Base-by-base conservation (phyloP, 208 protist species). In the Acanthamoeba royreba region DNA sequence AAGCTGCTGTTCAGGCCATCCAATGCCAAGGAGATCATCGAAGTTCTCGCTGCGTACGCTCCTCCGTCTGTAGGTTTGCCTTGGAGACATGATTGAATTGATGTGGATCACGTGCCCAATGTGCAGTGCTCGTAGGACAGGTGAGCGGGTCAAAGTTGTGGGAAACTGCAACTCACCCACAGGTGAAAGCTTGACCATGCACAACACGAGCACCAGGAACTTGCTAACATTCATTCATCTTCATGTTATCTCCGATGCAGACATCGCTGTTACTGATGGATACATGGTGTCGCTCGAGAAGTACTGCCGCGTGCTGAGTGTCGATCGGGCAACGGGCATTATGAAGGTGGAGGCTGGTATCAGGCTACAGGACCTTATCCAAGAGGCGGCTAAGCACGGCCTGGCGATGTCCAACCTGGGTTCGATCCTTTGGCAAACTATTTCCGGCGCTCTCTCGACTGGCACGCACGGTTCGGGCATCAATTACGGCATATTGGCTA, bases 381-480 rank as follows among this genome's bases (percentile, higher is more conserved):
- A 92, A 8, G 61, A 92, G 1, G 43, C 46, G 40, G 58, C 52
- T 38, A 77, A 49, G 61, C 87, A 92, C 31, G 61, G 61, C 28
- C 42, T 92, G 9, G 87, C 87, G 25, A n/a, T 92, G 35, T 77
- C 55, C 46, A 92, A 69, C 87, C 33, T 92, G 61, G 87, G 87
- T 40, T 92, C 87, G 9, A 92, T 92, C 35, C 33, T 40, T 2
- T 31, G 46, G 52, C 87, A 92, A 47, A 31, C 55, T 43, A 92
- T 92, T 31, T 13, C 87, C 9, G 87, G 87, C 42, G 87, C 87
- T 3, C 38, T 92, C 15, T 92, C 87, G 25, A 92, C 87, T 7
- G 87, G 87, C 31, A 92, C 87, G 7, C 87, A 92, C 31, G 87
- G 87, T 15, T 77, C 87, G 19, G 87, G 87, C 42, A 92, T 92